Evolutionary conservation across 208 protist genomes (phyloP).

Genomic region (Borovskyia barvae): DNA sequence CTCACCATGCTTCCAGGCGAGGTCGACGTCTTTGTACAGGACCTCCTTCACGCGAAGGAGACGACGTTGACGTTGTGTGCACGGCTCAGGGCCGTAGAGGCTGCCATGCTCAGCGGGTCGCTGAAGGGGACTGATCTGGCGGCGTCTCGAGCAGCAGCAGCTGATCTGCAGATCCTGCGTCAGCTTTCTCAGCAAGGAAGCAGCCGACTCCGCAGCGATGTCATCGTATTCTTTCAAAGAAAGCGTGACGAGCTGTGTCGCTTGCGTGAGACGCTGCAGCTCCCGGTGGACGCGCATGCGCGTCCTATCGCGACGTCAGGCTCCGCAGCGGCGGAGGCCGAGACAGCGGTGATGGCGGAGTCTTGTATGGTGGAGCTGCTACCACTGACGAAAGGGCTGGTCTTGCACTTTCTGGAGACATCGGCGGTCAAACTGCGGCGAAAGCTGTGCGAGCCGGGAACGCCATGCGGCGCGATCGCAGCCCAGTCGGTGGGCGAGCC

Average conservation of each 20-base stretch:
- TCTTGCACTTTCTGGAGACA: slow-evolving; percentile 69
- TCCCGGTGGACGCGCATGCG: slow-evolving; percentile 21
- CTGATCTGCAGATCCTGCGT: slow-evolving; percentile 11
- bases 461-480: slow-evolving; percentile 98
- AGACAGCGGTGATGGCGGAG: slow-evolving; percentile 29
- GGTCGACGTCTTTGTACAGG: slow-evolving; percentile 42
- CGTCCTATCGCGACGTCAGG: too few relatives aligned
- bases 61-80: slow-evolving; percentile 27
- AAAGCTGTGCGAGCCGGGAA: slow-evolving; percentile 95
- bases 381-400: slow-evolving; percentile 64
- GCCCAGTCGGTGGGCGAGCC: slow-evolving; percentile 99
- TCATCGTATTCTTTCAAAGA: slow-evolving; percentile 67
- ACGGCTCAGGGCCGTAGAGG: slow-evolving; percentile 12
- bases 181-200: slow-evolving; percentile 33
- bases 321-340: not conserved
- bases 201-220: slow-evolving; percentile 73
- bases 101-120: not conserved
- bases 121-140: not conserved
- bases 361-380: slow-evolving; percentile 66
- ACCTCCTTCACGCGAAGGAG: slow-evolving; percentile 36
- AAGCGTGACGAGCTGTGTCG: slow-evolving; percentile 54
- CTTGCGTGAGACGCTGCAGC: slow-evolving; percentile 55
- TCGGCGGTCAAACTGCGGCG: slow-evolving; percentile 82
- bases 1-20: slow-evolving; percentile 58
- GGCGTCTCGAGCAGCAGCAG: not conserved